phyloP scores from a whole-genome alignment of 306 rosid species.

The Inga oerstediana region DNA sequence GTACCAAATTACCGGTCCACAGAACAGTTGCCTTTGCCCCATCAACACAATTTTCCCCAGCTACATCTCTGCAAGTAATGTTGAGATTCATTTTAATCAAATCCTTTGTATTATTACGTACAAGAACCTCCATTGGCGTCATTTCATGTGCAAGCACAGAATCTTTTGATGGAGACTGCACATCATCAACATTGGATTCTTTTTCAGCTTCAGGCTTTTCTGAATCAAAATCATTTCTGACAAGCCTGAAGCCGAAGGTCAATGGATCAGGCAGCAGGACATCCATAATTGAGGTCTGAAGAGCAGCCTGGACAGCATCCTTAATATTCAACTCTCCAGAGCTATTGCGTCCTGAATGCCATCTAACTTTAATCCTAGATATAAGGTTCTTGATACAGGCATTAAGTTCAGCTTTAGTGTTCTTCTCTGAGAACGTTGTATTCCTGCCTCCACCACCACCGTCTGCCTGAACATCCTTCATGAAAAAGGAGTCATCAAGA shows the following conservation, averaged over 20 bases:
- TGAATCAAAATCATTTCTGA: conserved; percentile 44
- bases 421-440: conserved; percentile 72
- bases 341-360: conserved; percentile 91
- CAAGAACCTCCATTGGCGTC: conserved; percentile 88
- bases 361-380: conserved; percentile 84
- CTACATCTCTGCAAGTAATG: conserved; percentile 87
- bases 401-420: conserved; percentile 81
- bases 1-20: conserved; percentile 71
- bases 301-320: conserved; percentile 94
- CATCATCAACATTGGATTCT: conserved; percentile 32
- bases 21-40: conserved; percentile 83
- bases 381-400: conserved; percentile 89
- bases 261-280: conserved; percentile 93
- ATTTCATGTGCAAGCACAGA: conserved; percentile 77
- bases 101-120: conserved; percentile 92
- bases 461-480: conserved; percentile 60
- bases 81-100: conserved; percentile 78
- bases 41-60: conserved; percentile 90
- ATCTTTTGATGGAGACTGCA: conserved; percentile 52
- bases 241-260: conserved; percentile 86
- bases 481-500: conserved; percentile 87
- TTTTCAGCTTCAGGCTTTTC: conserved; percentile 40
- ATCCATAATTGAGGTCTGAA: conserved; percentile 90
- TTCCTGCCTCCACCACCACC: conserved; percentile 53
- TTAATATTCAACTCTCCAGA: conserved; percentile 86